Percentiles rank a stretch among this genome's conserved stretches.
Evolutionary conservation across 176 grass and related monocot species (phyloP).

Genomic region (Elaeis guineensis): DNA sequence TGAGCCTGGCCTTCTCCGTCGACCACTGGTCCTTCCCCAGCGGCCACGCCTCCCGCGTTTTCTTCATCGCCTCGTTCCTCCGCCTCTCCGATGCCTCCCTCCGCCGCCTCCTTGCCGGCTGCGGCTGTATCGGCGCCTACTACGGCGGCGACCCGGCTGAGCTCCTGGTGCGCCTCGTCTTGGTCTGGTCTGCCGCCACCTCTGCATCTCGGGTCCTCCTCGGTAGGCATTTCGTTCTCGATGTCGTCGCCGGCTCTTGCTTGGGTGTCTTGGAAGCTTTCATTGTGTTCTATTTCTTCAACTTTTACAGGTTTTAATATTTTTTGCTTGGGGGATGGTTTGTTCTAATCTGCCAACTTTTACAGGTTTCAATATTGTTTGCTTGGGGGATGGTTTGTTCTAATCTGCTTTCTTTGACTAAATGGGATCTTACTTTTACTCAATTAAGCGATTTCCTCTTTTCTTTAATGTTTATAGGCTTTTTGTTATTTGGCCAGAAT

Average conservation of each 20-base stretch:
- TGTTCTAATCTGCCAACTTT: neutral
- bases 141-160: conserved; percentile 25
- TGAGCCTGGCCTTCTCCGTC: conserved; percentile 50
- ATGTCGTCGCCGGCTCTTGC: conserved; percentile 58
- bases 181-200: conserved; percentile 53
- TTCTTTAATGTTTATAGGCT: no score
- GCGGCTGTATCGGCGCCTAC: conserved; percentile 16
- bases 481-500: no score
- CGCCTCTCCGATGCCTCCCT: conserved; percentile 5
- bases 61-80: conserved; percentile 65
- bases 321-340: no score
- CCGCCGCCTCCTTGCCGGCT: conserved; percentile 3
- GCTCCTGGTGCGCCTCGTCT: conserved; percentile 30
- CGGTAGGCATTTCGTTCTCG: conserved; percentile 74
- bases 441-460: no score
- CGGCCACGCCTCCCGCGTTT: conserved; percentile 81
- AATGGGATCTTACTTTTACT: no score
- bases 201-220: conserved; percentile 77
- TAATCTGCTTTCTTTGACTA: no score
- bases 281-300: conserved; percentile 31
- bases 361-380: neutral
- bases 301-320: neutral
- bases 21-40: conserved; percentile 94
- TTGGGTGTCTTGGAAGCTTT: conserved; percentile 78
- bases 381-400: no score